Evolutionary conservation across 1,284 basidiomycete genomes (phyloP).

Genomic region (Flammula alnicola): DNA sequence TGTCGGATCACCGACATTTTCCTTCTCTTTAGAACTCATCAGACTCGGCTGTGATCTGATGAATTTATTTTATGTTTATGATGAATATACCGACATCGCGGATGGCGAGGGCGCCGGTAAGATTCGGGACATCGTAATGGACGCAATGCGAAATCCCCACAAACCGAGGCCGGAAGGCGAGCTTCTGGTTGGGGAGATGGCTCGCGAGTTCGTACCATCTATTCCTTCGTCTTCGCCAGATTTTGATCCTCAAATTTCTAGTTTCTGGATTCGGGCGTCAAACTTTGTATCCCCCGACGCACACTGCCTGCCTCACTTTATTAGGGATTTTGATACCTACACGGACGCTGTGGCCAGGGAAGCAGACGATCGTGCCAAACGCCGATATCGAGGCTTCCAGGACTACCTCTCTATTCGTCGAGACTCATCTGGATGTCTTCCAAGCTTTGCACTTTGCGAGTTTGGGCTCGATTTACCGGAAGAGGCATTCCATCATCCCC

Average conservation of each 20-base stretch:
- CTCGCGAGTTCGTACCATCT: conserved; percentile 31
- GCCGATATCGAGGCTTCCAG: conserved; percentile 37
- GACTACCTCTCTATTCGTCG: conserved; percentile 45
- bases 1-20: not conserved
- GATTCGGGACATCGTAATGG: conserved; percentile 35
- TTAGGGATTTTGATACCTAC: conserved; percentile 37
- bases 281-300: conserved; percentile 16
- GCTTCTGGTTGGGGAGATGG: conserved; percentile 34
- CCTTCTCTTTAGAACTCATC: no score
- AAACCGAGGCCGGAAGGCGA: conserved; percentile 31
- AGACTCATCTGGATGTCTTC: conserved; percentile 46
- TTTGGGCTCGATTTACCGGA: conserved; percentile 45
- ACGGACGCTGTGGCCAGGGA: conserved; percentile 44
- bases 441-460: conserved; percentile 44
- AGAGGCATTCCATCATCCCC: conserved; percentile 43
- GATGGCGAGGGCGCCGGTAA: conserved; percentile 30
- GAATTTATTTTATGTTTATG: conserved; percentile 43
- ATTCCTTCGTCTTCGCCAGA: not conserved
- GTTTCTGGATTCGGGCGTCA: conserved; percentile 42
- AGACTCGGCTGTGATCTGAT: conserved; percentile 44
- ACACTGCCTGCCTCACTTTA: conserved; percentile 38
- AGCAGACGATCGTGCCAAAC: conserved; percentile 41
- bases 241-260: conserved; percentile 16
- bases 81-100: conserved; percentile 44
- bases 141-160: conserved; percentile 36